phyloP scores from a whole-genome alignment of 495 filamentous ascomycete genomes.

The Aspergillus nidulans region DNA sequence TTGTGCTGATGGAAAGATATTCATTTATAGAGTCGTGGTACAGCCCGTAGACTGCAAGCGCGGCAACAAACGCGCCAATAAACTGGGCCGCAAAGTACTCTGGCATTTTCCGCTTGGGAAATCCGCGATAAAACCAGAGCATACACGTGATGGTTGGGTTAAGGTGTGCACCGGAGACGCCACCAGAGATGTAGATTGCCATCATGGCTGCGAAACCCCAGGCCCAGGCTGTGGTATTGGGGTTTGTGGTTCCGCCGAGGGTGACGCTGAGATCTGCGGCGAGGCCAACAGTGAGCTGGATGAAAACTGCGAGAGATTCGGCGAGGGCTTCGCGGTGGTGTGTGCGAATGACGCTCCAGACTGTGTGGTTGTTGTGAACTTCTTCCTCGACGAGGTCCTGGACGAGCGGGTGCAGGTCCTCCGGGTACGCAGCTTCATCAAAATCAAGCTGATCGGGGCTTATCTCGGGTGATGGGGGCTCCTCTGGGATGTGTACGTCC shows the following conservation, averaged over 20 bases:
- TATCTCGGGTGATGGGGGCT: slow-evolving; percentile 6
- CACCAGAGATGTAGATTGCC: slow-evolving; percentile 53
- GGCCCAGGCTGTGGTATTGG: slow-evolving; percentile 47
- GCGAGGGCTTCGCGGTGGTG: slow-evolving; percentile 48
- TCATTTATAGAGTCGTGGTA: slow-evolving; percentile 46
- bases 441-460: slow-evolving; percentile 10
- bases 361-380: slow-evolving; percentile 47
- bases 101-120: slow-evolving; percentile 40
- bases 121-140: slow-evolving; percentile 50
- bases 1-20: slow-evolving; percentile 27
- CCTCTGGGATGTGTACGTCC: slow-evolving; percentile 15
- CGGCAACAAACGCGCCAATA: slow-evolving; percentile 41
- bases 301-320: slow-evolving; percentile 45
- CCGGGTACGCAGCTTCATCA: slow-evolving; percentile 27
- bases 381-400: slow-evolving; percentile 40
- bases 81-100: slow-evolving; percentile 50
- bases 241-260: slow-evolving; percentile 36
- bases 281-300: slow-evolving; percentile 43
- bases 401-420: slow-evolving; percentile 39
- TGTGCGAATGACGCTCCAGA: slow-evolving; percentile 50
- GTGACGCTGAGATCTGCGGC: slow-evolving; percentile 47
- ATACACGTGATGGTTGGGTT: slow-evolving; percentile 48
- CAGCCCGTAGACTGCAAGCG: slow-evolving; percentile 41
- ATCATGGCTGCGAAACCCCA: slow-evolving; percentile 57
- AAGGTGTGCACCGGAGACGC: slow-evolving; percentile 52